Base-by-base conservation (phyloP, 140 eudicot genomes). In the Anethum foeniculum region DNA sequence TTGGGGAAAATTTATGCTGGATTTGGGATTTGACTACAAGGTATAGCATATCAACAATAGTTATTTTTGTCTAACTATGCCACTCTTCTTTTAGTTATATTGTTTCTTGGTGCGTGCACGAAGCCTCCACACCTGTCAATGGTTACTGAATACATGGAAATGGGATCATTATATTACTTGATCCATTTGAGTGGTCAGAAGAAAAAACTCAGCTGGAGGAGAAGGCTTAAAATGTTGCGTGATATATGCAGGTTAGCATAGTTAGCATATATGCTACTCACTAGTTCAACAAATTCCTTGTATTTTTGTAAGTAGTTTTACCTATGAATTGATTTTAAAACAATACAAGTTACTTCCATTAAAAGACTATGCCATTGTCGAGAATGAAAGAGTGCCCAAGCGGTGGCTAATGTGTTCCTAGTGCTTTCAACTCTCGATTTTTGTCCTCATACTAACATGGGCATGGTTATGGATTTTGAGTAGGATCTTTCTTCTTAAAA, bases 81-180 rank as follows among this genome's bases (percentile, higher is more conserved):
- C 32, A 16, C 46, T 14, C 18, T 36, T 38, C 16, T 64, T 87
- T 77, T 94, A 95, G 99, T 95, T 78, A 93, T 95, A 80, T 79
- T 95, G 80, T 95, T 95, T 83, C 98, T 95, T 78, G 99, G 99
- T 54, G 99, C 99, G 60, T 95, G 99, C 90, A 95, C 95, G 74
- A 93, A 83, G 85, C 99, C 99, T 80, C 99, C 99, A 75, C 98
- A 92, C 75, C 83, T 95, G 77, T 95, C 98, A 2, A 92, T 95
- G 98, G 80, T 95, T 76, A 95, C 99, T 3, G 99, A 95, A 85
- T 95, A 90, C 86, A 95, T 95, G 99, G 99, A 95, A 84, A 89
- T 91, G 97, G 99, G 99, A 79, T 95, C 99, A 7, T 80, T 95
- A 58, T 95, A 89, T 83, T 91, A 86, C 83, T 91, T 95, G 91